Conservation (phyloP, 768 basidiomycete genomes). For the Symmetrospora coprosmae region DNA sequence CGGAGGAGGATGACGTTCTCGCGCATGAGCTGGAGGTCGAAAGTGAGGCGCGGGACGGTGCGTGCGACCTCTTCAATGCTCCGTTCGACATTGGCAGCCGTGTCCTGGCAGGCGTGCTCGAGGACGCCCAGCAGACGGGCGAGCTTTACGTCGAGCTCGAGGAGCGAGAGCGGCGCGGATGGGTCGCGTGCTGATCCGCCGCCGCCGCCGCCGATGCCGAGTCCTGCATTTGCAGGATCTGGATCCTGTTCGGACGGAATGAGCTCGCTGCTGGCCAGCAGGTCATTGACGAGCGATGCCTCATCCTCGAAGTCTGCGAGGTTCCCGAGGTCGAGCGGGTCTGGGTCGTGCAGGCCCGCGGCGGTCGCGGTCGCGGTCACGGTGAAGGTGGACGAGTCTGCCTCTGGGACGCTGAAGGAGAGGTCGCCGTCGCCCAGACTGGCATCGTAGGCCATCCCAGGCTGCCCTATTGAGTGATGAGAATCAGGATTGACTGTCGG, state of each 20-base stretch:
- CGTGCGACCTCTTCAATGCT: constrained; percentile 86
- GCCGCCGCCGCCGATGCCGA: not conserved
- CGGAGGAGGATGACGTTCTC: constrained; percentile 73
- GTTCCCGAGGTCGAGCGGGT: not conserved
- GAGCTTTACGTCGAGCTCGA: constrained; percentile 57
- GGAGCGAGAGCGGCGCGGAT: constrained; percentile 35
- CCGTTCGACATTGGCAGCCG: constrained; percentile 68
- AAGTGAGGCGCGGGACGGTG: constrained; percentile 74
- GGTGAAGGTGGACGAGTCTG: too few species aligned
- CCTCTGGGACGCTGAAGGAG: too few species aligned
- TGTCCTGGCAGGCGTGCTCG: constrained; percentile 76
- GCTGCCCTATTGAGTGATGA: too few species aligned
- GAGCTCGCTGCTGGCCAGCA: constrained; percentile 27
- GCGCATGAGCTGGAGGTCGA: constrained; percentile 94
- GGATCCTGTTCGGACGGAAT: not conserved
- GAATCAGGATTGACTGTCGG: too few species aligned
- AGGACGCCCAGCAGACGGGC: constrained; percentile 61
- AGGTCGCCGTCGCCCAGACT: too few species aligned
- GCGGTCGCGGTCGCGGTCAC: too few species aligned
- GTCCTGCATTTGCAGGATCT: not conserved
- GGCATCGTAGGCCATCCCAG: too few species aligned
- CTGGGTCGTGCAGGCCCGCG: too few species aligned
- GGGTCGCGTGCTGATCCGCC: not conserved
- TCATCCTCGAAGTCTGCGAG: constrained; percentile 16
- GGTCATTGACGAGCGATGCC: constrained; percentile 31